Evolutionary conservation across 805 yeast genomes (phyloP), one percentile per base, ranked within the genome.

Genomic region (Naumovozyma dairenensis): DNA sequence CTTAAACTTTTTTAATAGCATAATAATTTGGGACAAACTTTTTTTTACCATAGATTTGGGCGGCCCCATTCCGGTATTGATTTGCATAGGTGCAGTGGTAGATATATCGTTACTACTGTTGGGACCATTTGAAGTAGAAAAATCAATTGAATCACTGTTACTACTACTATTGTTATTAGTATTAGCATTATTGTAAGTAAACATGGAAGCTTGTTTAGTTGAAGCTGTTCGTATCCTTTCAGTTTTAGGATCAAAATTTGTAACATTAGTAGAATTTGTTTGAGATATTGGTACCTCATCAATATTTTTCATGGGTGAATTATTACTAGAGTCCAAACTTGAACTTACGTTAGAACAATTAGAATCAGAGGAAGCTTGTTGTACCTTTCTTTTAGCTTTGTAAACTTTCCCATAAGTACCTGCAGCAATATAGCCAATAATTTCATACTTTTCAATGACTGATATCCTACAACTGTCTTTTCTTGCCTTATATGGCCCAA

Each of bases 401-500:
- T 86, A 92, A 15, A 92, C 99, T 54, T 84, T 86, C 37, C 98
- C 98, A 57, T 92, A 92, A 0, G 98, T 92, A 25, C 98, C 98
- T 0, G 98, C 96, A 1, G 98, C 98, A 38, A 92, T 92, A 58
- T 92, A 92, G 0, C 98, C 98, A 13, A 86, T 60, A 39, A 92
- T 80, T 41, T 80, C 87, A 59, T 87, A 92, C 46, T 79, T 80
- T 33, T 80, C 78, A n/a, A 85, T 61, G 3, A 92, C 95, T 2
- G 82, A 76, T 20, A 73, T 67, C 33, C 95, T 61, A 10, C 71
- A 59, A 17, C 69, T 57, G 51, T 85, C 95, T 49, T 73, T 71
- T 26, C 89, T 65, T 16, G 63, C 58, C 44, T 73, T 71, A 51
- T 80, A 80, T 0, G 78, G 77, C 1, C 65, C 72, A 18, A 74